These are phyloP conservation scores for Cyclotella baltica DNA, from an alignment of 108 stramenopile genomes.

Conservation along the genomic window DNA sequence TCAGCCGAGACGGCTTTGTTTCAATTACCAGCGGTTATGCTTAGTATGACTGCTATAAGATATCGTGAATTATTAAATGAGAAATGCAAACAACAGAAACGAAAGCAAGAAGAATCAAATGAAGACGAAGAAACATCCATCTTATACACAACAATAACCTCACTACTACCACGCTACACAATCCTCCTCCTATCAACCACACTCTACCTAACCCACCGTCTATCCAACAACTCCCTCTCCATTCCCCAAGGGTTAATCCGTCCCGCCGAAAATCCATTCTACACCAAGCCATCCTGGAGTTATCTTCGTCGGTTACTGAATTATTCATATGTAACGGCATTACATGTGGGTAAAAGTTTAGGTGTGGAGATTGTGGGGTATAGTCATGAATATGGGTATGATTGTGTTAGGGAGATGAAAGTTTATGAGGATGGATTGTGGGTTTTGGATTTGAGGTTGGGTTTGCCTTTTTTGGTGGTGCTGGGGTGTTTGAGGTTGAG, in stretches of 20 bases:
- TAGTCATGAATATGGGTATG: slow-evolving; percentile 86
- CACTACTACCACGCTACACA: slow-evolving; percentile 55
- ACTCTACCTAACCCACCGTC: slow-evolving; percentile 60
- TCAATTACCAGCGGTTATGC: slow-evolving; percentile 64
- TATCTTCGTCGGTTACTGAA: slow-evolving; percentile 35
- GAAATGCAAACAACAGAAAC: neutral
- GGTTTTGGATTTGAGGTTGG: slow-evolving; percentile 65
- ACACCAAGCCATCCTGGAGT: slow-evolving; percentile 36
- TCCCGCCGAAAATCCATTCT: slow-evolving; percentile 89
- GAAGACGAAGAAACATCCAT: neutral
- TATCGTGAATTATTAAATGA: slow-evolving; percentile 35
- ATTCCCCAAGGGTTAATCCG: slow-evolving; percentile 86
- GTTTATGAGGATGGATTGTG: neutral
- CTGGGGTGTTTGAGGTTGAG: slow-evolving; percentile 9
- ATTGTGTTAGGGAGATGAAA: slow-evolving; percentile 70
- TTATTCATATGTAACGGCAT: slow-evolving; percentile 68
- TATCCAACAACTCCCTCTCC: slow-evolving; percentile 58
- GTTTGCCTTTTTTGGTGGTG: slow-evolving; percentile 50
- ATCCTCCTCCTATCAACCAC: slow-evolving; percentile 46
- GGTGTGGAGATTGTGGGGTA: slow-evolving; percentile 77
- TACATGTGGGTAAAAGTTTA: slow-evolving; percentile 68
- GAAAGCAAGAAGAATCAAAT: neutral
- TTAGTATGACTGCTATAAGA: slow-evolving; percentile 66
- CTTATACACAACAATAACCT: slow-evolving; percentile 13
- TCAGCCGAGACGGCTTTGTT: slow-evolving; percentile 80